Evolutionary conservation across 2,329 filamentous ascomycete species (phyloP), one percentile per base, ranked within the genome.

Genomic region (Fusarium sp.): DNA sequence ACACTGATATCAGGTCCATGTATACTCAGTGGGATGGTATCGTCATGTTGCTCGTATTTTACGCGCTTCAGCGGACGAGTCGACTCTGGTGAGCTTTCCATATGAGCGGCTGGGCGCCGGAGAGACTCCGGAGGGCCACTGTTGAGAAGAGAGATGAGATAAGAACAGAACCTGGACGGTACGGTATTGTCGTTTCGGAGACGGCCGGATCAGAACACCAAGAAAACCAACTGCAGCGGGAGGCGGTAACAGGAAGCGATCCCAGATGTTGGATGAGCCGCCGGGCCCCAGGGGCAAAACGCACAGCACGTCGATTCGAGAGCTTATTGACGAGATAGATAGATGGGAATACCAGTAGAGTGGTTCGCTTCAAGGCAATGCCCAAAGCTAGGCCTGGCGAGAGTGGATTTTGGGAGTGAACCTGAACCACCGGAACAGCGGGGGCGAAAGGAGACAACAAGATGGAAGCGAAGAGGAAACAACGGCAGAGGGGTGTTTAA

Each of bases 31-130:
- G 68, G 62, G 49, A 65, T 57, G 37, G 58, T 41, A 45, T 66
- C 58, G 57, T 66, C 64, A 58, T 69, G 66, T 44, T 70, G 64
- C 46, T 62, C 67, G 45, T 74, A 74, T 62, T 75, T 76, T 58
- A 74, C 63, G 56, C 75, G 75, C 75, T 77, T 77, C 48, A 62
- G 59, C 44, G 75, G 75, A 58, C 72, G 75, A 53, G 65, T 69
- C 57, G 73, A 71, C 46, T 67, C 75, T 59, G 71, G 60, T 18
- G 68, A 70, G 56, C 67, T 66, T 43, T 71, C 75, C 75, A 76
- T 76, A 54, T 58, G 62, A 67, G 64, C 64, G 59, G 62, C 54
- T 67, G 25, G 57, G 48, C 48, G 55, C 59, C 64, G 64, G 65
- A 63, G 62, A 21, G 54, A 39, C 56, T 65, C 71, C 62, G 71